Evolutionary conservation across 805 yeast genomes (phyloP).

Genomic region (Cyberlindnera amylophila): DNA sequence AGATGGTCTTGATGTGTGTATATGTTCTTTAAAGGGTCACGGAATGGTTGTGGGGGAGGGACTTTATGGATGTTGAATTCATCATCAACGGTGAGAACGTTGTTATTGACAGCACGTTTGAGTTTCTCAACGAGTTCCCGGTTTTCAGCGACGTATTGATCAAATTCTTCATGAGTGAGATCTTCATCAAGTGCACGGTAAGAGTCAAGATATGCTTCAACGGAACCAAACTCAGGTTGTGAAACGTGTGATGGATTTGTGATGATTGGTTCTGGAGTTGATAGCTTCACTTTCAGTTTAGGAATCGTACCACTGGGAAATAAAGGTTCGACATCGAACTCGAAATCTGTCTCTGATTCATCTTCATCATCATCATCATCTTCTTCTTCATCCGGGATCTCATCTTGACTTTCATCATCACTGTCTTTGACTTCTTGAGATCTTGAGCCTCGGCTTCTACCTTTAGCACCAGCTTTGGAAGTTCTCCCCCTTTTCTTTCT

Average conservation of each 20-base stretch:
- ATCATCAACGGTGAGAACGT: slow-evolving; percentile 42
- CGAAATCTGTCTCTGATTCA: slow-evolving; percentile 11
- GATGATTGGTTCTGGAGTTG: slow-evolving; percentile 43
- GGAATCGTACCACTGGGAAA: slow-evolving; percentile 18
- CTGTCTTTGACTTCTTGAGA: slow-evolving; percentile 2
- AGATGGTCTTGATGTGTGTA: slow-evolving; percentile 70
- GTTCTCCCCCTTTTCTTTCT: not conserved
- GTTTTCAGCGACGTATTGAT: slow-evolving; percentile 53
- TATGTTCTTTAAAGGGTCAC: slow-evolving; percentile 43
- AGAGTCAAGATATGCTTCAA: slow-evolving; percentile 48
- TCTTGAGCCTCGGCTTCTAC: not conserved
- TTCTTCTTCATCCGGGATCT: slow-evolving; percentile 4
- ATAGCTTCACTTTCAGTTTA: slow-evolving; percentile 28
- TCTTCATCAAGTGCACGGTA: slow-evolving; percentile 62
- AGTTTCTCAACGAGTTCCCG: slow-evolving; percentile 38
- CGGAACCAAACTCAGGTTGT: slow-evolving; percentile 38
- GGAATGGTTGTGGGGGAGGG: slow-evolving; percentile 40
- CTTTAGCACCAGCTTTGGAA: not conserved
- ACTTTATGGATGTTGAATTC: slow-evolving; percentile 36
- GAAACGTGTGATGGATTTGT: slow-evolving; percentile 60
- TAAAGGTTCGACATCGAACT: slow-evolving; percentile 6
- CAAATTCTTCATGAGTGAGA: slow-evolving; percentile 55
- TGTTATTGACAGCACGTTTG: slow-evolving; percentile 42
- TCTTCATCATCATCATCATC: slow-evolving; percentile 20
- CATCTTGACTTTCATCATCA: slow-evolving; percentile 8